Conservation (phyloP, 768 basidiomycete genomes). For the Filobasidium floriforme region DNA sequence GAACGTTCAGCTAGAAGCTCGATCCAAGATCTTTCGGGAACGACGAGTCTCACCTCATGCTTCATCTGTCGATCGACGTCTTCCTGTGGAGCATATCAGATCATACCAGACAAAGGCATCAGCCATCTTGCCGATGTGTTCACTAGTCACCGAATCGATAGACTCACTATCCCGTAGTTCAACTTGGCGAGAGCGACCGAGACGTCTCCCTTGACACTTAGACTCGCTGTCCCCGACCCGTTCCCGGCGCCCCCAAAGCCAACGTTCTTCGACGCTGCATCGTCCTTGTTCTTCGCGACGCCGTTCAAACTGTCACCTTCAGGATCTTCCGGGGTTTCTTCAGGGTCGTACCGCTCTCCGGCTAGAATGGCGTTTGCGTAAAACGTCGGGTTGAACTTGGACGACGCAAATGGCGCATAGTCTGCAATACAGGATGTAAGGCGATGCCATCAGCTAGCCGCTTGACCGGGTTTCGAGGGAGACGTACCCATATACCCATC, state of each 20-base stretch:
- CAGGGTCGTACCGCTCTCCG: slow-evolving; percentile 64
- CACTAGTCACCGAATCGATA: not conserved
- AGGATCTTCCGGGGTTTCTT: slow-evolving; percentile 38
- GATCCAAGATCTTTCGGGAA: not conserved
- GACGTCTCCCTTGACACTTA: slow-evolving; percentile 65
- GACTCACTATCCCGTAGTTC: slow-evolving; percentile 59
- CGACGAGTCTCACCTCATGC: slow-evolving; percentile 56
- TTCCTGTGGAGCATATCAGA: slow-evolving; percentile 47
- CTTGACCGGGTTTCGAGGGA: not conserved
- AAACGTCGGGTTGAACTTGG: slow-evolving; percentile 75
- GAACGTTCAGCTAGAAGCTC: not conserved
- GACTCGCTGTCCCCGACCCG: slow-evolving; percentile 9
- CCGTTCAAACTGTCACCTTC: slow-evolving; percentile 43
- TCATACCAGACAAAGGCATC: slow-evolving; percentile 1
- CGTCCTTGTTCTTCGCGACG: slow-evolving; percentile 12
- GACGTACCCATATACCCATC: slow-evolving; percentile 16
- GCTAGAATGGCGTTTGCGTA: slow-evolving; percentile 87
- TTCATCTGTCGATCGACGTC: slow-evolving; percentile 88
- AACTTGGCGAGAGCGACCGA: slow-evolving; percentile 82
- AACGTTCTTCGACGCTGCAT: slow-evolving; percentile 7
- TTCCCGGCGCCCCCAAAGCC: not conserved
- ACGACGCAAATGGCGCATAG: slow-evolving; percentile 64
- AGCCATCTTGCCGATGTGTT: slow-evolving; percentile 1
- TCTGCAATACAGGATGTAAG: slow-evolving; percentile 45
- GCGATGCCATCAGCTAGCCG: not conserved